Conservation (phyloP, 176 grass and related monocot genomes). For the Bothriochloa decipiens region DNA sequence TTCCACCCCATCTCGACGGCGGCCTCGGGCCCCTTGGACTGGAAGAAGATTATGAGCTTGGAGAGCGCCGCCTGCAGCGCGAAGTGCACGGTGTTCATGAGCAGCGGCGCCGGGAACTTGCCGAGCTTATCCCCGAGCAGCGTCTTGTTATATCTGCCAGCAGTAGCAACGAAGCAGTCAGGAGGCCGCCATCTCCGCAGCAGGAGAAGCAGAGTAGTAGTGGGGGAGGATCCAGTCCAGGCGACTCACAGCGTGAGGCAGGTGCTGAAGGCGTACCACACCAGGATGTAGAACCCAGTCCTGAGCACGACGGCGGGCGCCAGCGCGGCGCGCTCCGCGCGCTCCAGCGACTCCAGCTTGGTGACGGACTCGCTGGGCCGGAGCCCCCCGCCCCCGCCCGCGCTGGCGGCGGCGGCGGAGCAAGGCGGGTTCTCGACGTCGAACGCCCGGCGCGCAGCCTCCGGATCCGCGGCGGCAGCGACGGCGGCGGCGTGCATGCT, state of each 20-base stretch:
- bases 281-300: conserved; percentile 83
- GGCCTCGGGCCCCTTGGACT: conserved; percentile 54
- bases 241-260: conserved; percentile 95
- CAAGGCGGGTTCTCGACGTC: conserved; percentile 69
- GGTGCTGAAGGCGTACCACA: conserved; percentile 99
- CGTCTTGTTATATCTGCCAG: conserved; percentile 89
- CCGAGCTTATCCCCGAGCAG: conserved; percentile 97
- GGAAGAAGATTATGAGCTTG: conserved; percentile 75
- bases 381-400: conserved; percentile 36
- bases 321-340: conserved; percentile 66
- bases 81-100: conserved; percentile 99
- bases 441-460: conserved; percentile 50
- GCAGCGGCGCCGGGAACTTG: conserved; percentile 96
- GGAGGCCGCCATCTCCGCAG: conserved; percentile 6
- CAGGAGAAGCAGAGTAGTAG: background rate
- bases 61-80: conserved; percentile 91
- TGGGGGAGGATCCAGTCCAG: conserved; percentile 33
- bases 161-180: background rate
- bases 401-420: background rate
- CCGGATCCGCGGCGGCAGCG: too few species aligned
- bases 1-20: conserved; percentile 88
- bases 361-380: conserved; percentile 71
- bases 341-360: conserved; percentile 86
- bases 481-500: conserved; percentile 47
- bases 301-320: conserved; percentile 63